phyloP scores from a whole-genome alignment of 75 land plant genomes.

The Pinus tabuliformis region DNA sequence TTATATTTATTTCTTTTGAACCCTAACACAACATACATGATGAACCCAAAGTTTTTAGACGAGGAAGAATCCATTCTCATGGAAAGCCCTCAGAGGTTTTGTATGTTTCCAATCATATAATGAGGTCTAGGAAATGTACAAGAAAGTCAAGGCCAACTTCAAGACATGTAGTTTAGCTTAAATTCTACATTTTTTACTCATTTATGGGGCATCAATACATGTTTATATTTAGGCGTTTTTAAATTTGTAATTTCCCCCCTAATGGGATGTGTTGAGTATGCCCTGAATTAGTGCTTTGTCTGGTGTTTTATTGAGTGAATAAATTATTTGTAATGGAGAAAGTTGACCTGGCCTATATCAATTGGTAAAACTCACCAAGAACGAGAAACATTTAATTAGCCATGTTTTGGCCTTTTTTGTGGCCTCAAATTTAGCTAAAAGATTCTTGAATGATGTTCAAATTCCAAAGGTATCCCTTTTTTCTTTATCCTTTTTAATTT shows the following conservation, averaged over 20 bases:
- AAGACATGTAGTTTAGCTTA: constrained; percentile 33
- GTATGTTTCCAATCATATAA: constrained; percentile 60
- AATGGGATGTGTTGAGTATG: background rate
- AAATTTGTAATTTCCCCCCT: too few relatives aligned
- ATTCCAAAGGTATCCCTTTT: constrained; percentile 52
- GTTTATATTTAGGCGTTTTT: too few relatives aligned
- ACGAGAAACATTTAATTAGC: constrained; percentile 61
- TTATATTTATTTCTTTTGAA: too few relatives aligned
- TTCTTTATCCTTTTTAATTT: background rate
- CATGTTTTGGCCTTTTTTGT: constrained; percentile 85
- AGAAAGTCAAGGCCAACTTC: constrained; percentile 56
- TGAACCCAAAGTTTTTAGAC: background rate
- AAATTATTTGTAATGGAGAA: constrained; percentile 29
- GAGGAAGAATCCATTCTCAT: constrained; percentile 1
- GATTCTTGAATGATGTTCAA: constrained; percentile 73
- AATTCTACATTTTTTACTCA: too few relatives aligned
- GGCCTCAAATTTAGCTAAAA: constrained; percentile 69
- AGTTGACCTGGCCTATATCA: constrained; percentile 51
- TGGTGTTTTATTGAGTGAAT: background rate
- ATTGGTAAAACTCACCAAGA: constrained; percentile 39
- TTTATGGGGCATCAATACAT: background rate
- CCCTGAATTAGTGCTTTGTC: too few relatives aligned
- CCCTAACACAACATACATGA: background rate
- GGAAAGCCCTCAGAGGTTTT: constrained; percentile 29
- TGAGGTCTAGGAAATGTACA: constrained; percentile 66